These are phyloP conservation scores for Eutypa lata DNA, from an alignment of 2,329 filamentous ascomycete species.

Conservation along the genomic window DNA sequence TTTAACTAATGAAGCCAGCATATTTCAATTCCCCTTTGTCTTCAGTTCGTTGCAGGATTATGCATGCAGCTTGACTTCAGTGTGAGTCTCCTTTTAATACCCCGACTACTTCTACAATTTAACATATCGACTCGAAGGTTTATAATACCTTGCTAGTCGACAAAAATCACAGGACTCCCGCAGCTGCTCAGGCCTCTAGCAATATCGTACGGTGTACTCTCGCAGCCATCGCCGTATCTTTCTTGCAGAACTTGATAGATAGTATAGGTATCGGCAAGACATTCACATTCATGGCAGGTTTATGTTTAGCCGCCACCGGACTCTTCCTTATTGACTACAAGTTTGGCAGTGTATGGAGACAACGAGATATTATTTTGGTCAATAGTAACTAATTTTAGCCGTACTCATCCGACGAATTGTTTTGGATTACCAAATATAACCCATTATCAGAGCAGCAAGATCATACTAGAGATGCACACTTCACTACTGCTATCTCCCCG, in stretches of 20 bases:
- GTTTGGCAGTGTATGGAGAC: not conserved
- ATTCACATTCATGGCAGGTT: conserved; percentile 18
- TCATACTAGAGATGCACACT: conserved; percentile 7
- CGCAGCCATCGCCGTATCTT: conserved; percentile 11
- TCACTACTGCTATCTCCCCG: conserved; percentile 18
- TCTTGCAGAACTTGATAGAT: conserved; percentile 16
- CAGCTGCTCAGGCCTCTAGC: conserved; percentile 18
- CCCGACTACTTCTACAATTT: conserved; percentile 4
- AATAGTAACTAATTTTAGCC: too few relatives aligned
- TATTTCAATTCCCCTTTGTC: conserved; percentile 12
- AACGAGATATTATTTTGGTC: conserved; percentile 13
- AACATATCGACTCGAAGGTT: conserved; percentile 3
- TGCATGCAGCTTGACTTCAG: conserved; percentile 2
- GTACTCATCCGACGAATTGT: too few relatives aligned
- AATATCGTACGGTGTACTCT: conserved; percentile 4
- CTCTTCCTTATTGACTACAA: not conserved
- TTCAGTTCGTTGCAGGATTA: conserved; percentile 20
- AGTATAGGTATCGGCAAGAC: conserved; percentile 20
- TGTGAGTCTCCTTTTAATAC: not conserved
- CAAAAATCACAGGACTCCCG: conserved; percentile 16
- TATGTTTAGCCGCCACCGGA: conserved; percentile 8
- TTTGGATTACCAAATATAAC: too few relatives aligned
- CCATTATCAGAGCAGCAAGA: not conserved
- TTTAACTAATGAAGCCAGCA: conserved; percentile 4
- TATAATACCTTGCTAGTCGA: conserved; percentile 19